Conservation (phyloP, 768 basidiomycete genomes). For the Tricholoma flavovirens region DNA sequence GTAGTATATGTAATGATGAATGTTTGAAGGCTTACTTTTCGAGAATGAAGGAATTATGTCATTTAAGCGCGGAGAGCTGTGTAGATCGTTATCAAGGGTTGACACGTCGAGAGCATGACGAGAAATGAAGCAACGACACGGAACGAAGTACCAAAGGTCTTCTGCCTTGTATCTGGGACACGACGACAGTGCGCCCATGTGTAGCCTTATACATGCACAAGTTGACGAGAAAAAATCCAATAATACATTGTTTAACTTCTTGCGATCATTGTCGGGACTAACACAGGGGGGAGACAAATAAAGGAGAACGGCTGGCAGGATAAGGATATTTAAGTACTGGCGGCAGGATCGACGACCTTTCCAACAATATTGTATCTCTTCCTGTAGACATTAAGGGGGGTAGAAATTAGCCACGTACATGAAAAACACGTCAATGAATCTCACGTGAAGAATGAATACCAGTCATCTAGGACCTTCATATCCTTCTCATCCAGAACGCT, state of each 20-base stretch:
- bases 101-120: background rate
- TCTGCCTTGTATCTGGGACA: background rate
- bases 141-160: too few relatives aligned
- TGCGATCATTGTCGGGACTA: background rate
- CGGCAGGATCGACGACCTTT: constrained; percentile 52
- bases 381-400: constrained; percentile 28
- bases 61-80: background rate
- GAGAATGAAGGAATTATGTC: background rate
- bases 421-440: constrained; percentile 25
- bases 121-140: background rate
- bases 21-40: background rate
- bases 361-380: constrained; percentile 90
- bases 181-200: background rate
- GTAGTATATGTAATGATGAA: background rate
- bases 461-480: constrained; percentile 77
- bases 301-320: background rate
- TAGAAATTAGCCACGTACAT: background rate
- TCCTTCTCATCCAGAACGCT: constrained; percentile 68
- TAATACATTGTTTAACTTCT: background rate
- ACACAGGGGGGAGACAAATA: background rate
- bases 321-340: background rate
- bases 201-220: background rate
- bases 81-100: background rate
- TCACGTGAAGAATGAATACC: constrained; percentile 83
- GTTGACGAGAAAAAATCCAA: background rate